Evolutionary conservation across 371 early-diverging fungal genomes (phyloP).

Genomic region (Syncephalastrum monosporum): DNA sequence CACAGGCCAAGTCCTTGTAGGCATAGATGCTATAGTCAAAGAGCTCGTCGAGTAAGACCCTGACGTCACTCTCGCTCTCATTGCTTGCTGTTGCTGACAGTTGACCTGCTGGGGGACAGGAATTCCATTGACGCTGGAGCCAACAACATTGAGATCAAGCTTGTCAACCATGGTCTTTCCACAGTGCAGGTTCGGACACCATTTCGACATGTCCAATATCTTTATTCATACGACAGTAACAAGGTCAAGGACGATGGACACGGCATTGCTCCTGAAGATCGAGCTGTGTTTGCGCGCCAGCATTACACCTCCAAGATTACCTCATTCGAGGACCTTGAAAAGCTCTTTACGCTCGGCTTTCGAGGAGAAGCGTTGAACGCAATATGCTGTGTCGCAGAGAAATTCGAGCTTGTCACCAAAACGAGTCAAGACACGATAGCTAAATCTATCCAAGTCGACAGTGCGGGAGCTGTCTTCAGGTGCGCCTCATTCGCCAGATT

Average conservation of each 20-base stretch:
- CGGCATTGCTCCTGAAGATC: slow-evolving; percentile 52
- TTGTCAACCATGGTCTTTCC: slow-evolving; percentile 35
- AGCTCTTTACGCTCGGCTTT: slow-evolving; percentile 67
- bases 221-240: neutral
- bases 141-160: slow-evolving; percentile 32
- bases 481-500: slow-evolving; percentile 6
- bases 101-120: slow-evolving; percentile 18
- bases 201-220: neutral
- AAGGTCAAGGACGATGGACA: slow-evolving; percentile 58
- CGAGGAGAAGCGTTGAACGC: slow-evolving; percentile 64
- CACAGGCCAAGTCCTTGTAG: slow-evolving; percentile 20
- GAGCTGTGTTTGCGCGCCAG: slow-evolving; percentile 39
- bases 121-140: slow-evolving; percentile 53
- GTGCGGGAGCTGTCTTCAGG: slow-evolving; percentile 27
- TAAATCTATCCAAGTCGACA: slow-evolving; percentile 33
- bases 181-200: slow-evolving; percentile 26
- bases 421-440: slow-evolving; percentile 28
- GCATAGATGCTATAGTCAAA: slow-evolving; percentile 16
- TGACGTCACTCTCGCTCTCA: neutral
- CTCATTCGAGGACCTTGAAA: slow-evolving; percentile 56
- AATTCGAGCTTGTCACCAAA: slow-evolving; percentile 34
- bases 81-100: neutral
- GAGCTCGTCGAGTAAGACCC: slow-evolving; percentile 18
- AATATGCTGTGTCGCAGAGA: slow-evolving; percentile 42
- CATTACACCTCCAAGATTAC: slow-evolving; percentile 77